Base-by-base conservation (phyloP, 139 green algal species). In the Chlamydomonas sphaeroides region DNA sequence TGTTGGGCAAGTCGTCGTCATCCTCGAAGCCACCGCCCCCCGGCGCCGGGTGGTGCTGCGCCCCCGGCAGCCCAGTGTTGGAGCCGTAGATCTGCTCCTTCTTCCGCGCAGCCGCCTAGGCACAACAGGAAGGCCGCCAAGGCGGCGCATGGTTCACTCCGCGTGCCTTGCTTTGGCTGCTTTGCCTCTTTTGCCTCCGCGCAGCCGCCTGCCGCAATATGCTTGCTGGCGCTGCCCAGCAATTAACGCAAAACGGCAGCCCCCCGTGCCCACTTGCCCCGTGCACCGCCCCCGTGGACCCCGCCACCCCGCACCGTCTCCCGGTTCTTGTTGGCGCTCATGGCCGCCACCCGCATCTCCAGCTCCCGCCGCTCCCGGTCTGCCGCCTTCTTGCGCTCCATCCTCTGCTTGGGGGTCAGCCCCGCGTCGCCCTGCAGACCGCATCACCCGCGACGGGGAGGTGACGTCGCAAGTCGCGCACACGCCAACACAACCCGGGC, bases 1-100 rank as follows among this genome's bases (percentile, higher is more conserved):
- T 85, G 84, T 88, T 88, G 35, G 80, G 75, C 77, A 85, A 41
- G 41, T 78, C 80, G 69, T 88, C 66, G 10, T 66, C 83, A 48
- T 88, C 76, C 32, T 76, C 76, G 35, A 85, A 65, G 8, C 67
- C 68, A 6, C 11, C 36, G 6, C 5, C 2, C 3, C 5, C 8
- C 70, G 36, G 21, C 67, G 30, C 39, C 26, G 5, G 14, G n/a
- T 71, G 42, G 48, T 65, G 42, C 68, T 85, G 68, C 25, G 65
- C 62, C n/a, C 84, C 77, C 21, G 84, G 78, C 63, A 88, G 65
- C 1, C 78, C 84, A 25, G 56, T 33, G 62, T 88, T 85, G 30
- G 78, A 84, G 38, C 65, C 84, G 32, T 82, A 68, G 32, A 88
- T 48, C 32, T 74, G 71, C 33, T 71, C 62, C 51, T 65, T 57